Evolutionary conservation across 2,329 filamentous ascomycete genomes (phyloP).

Genomic region (Fusarium subtropicale): DNA sequence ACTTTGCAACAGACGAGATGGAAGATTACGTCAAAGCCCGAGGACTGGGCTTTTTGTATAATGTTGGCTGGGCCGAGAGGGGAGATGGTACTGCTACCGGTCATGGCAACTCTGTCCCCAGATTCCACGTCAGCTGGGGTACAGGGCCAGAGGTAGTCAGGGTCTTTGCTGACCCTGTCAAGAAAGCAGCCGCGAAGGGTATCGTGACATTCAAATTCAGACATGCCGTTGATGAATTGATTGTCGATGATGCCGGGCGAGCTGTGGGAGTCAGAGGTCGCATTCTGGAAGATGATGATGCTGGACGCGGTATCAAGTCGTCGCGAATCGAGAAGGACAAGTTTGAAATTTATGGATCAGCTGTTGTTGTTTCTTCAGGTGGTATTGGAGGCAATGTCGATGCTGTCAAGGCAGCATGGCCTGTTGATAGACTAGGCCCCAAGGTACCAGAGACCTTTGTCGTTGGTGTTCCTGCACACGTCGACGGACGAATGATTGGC

Average conservation of each 20-base stretch:
- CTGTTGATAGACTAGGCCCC: conserved; percentile 66
- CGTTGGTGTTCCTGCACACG: conserved; percentile 70
- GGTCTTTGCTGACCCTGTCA: conserved; percentile 67
- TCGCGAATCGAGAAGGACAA: conserved; percentile 60
- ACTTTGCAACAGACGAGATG: conserved; percentile 70
- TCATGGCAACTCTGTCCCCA: conserved; percentile 71
- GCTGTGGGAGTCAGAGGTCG: conserved; percentile 65
- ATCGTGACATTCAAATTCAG: conserved; percentile 67
- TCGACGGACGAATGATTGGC: conserved; percentile 72
- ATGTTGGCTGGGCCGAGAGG: conserved; percentile 71
- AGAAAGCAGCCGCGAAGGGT: conserved; percentile 63
- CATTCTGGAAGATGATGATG: conserved; percentile 63
- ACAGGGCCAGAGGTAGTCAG: conserved; percentile 70
- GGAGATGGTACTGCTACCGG: conserved; percentile 66
- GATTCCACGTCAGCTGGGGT: conserved; percentile 73
- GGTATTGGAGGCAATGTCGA: conserved; percentile 73
- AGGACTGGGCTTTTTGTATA: conserved; percentile 64
- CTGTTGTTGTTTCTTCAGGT: conserved; percentile 67
- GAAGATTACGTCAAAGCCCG: conserved; percentile 66
- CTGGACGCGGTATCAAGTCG: conserved; percentile 63
- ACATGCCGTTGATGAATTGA: conserved; percentile 67
- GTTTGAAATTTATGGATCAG: conserved; percentile 65
- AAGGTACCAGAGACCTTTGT: conserved; percentile 68
- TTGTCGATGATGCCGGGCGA: conserved; percentile 64
- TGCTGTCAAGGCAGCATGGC: conserved; percentile 68